Conservation (phyloP, 805 yeast species). For the Hermanozyma aechmeae region DNA sequence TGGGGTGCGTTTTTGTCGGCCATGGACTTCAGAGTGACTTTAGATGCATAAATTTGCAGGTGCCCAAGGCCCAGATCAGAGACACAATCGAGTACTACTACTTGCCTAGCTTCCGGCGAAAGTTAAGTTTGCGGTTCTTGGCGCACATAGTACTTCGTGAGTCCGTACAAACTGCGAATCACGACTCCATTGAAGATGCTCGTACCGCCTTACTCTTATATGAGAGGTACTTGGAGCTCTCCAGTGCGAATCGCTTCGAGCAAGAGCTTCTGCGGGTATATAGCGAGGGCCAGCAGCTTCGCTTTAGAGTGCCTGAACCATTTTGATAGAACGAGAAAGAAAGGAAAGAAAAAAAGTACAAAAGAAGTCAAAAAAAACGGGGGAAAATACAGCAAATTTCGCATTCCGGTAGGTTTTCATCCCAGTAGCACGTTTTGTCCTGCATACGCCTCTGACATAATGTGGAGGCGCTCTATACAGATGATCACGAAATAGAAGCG, state of each 20-base stretch:
- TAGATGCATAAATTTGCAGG: slow-evolving; percentile 84
- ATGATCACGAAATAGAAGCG: no score
- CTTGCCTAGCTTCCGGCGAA: slow-evolving; percentile 65
- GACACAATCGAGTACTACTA: slow-evolving; percentile 82
- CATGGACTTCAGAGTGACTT: slow-evolving; percentile 91
- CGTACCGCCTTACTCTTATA: slow-evolving; percentile 73
- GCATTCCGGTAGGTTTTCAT: no score
- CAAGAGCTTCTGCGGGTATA: slow-evolving; percentile 57
- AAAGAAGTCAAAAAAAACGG: no score
- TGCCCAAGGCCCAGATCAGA: slow-evolving; percentile 75
- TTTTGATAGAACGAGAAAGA: no score
- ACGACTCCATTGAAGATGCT: slow-evolving; percentile 97
- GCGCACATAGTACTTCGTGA: slow-evolving; percentile 70
- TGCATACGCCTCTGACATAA: no score
- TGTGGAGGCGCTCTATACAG: no score
- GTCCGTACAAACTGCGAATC: slow-evolving; percentile 85
- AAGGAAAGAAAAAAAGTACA: no score
- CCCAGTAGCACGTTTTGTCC: no score
- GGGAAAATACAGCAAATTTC: no score
- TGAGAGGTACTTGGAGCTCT: slow-evolving; percentile 58
- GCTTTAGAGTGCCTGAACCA: slow-evolving; percentile 49
- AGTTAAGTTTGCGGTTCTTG: slow-evolving; percentile 74
- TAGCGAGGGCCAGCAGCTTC: slow-evolving; percentile 51
- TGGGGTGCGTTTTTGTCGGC: slow-evolving; percentile 90
- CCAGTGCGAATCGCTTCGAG: slow-evolving; percentile 50